Evolutionary conservation across 768 basidiomycete genomes (phyloP).

Genomic region (Mycena sanguinolenta): DNA sequence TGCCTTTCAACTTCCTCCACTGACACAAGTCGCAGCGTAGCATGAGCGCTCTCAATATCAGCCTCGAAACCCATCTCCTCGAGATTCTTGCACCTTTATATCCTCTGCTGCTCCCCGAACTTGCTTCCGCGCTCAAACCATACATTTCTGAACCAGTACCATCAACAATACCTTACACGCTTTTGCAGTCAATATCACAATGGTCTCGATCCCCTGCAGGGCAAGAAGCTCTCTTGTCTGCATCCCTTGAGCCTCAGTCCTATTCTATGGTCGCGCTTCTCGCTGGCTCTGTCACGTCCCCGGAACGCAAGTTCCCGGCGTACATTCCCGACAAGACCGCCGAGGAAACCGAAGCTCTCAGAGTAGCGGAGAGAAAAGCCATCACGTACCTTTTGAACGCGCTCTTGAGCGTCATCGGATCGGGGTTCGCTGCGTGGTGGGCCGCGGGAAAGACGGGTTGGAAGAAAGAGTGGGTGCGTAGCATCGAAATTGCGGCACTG

Average conservation of each 20-base stretch:
- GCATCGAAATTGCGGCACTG: slow-evolving; percentile 11
- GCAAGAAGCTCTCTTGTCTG: slow-evolving; percentile 50
- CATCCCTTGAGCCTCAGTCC: slow-evolving; percentile 62
- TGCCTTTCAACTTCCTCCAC: slow-evolving; percentile 4
- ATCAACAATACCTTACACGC: slow-evolving; percentile 71
- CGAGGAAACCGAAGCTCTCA: slow-evolving; percentile 61
- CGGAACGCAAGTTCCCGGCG: slow-evolving; percentile 75
- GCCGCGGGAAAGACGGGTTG: slow-evolving; percentile 74
- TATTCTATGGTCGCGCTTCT: slow-evolving; percentile 83
- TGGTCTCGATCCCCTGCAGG: slow-evolving; percentile 76
- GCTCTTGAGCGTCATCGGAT: slow-evolving; percentile 74
- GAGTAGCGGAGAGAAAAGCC: slow-evolving; percentile 69
- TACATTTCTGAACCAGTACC: slow-evolving; percentile 54
- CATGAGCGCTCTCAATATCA: slow-evolving; percentile 65
- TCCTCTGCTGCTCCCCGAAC: slow-evolving; percentile 59
- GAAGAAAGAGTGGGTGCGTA: slow-evolving; percentile 82
- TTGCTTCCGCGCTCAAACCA: slow-evolving; percentile 55
- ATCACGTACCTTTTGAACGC: slow-evolving; percentile 81
- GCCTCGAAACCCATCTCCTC: slow-evolving; percentile 75
- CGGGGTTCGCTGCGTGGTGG: slow-evolving; percentile 81
- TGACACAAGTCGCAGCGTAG: slow-evolving; percentile 28
- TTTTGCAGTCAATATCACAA: slow-evolving; percentile 70
- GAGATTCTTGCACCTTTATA: slow-evolving; percentile 61
- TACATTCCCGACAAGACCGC: slow-evolving; percentile 62
- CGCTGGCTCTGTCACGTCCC: slow-evolving; percentile 84